These are phyloP conservation scores for Leccinum fallax DNA, from an alignment of 1,284 basidiomycete genomes.

Conservation along the genomic window DNA sequence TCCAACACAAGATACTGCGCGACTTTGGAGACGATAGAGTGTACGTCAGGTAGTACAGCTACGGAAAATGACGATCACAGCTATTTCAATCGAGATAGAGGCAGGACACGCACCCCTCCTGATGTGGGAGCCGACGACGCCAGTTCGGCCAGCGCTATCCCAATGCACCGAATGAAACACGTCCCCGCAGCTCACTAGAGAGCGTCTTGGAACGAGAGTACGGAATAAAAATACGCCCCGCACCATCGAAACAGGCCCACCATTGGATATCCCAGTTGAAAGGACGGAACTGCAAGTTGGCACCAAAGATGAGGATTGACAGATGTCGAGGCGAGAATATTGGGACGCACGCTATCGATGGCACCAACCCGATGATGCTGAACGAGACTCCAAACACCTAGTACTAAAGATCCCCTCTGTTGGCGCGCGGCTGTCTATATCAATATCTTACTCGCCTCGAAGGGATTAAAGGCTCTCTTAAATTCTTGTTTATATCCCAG, in stretches of 20 bases:
- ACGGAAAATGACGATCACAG: too few relatives aligned
- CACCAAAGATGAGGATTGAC: neutral
- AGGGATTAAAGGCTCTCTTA: neutral
- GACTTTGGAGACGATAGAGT: too few relatives aligned
- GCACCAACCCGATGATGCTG: constrained; percentile 44
- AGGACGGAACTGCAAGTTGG: constrained; percentile 37
- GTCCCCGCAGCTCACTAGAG: constrained; percentile 31
- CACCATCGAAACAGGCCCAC: constrained; percentile 49
- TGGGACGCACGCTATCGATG: constrained; percentile 41
- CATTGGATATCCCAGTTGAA: constrained; percentile 46
- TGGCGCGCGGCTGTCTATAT: neutral
- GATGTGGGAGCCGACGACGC: too few relatives aligned
- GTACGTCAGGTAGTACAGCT: too few relatives aligned
- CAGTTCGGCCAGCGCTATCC: too few relatives aligned
- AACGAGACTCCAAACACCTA: constrained; percentile 40
- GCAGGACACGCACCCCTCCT: too few relatives aligned
- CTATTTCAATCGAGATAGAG: too few relatives aligned
- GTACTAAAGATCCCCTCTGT: neutral
- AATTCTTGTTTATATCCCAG: neutral
- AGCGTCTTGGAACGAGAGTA: neutral
- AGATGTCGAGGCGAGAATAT: neutral
- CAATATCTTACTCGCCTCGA: neutral
- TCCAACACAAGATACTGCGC: too few relatives aligned
- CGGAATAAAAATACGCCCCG: constrained; percentile 39
- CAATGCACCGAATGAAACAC: too few relatives aligned